Evolutionary conservation across 2,329 filamentous ascomycete genomes (phyloP).

Genomic region (Neocucurbitaria cava): DNA sequence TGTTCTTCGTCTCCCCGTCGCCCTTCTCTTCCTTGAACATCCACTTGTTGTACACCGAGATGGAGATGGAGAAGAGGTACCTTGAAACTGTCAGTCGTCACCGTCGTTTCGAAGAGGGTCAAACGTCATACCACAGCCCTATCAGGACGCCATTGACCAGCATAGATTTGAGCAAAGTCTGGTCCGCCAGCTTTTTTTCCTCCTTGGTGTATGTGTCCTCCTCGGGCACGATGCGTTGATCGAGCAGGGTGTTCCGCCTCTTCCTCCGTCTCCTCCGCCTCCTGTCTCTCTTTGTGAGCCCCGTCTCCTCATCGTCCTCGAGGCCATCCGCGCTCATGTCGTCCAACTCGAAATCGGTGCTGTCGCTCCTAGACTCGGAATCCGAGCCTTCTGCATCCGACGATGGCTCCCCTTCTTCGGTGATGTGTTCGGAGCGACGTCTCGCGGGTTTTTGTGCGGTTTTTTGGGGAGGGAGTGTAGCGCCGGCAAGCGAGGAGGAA

Average conservation of each 20-base stretch:
- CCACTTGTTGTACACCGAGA: slow-evolving; percentile 91
- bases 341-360: slow-evolving; percentile 64
- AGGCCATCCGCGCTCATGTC: slow-evolving; percentile 72
- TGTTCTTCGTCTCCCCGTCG: slow-evolving; percentile 51
- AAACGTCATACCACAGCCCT: slow-evolving; percentile 70
- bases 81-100: slow-evolving; percentile 35
- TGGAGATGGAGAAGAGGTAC: slow-evolving; percentile 87
- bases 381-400: slow-evolving; percentile 39
- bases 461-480: slow-evolving; percentile 27
- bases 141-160: slow-evolving; percentile 83
- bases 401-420: slow-evolving; percentile 42
- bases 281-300: slow-evolving; percentile 77
- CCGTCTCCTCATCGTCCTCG: slow-evolving; percentile 87
- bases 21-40: slow-evolving; percentile 77
- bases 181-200: slow-evolving; percentile 78
- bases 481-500: slow-evolving; percentile 44
- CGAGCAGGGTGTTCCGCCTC: slow-evolving; percentile 72
- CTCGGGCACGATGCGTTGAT: slow-evolving; percentile 69
- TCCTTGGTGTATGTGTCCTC: slow-evolving; percentile 66
- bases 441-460: slow-evolving; percentile 36
- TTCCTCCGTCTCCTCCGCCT: slow-evolving; percentile 71
- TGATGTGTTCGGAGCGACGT: slow-evolving; percentile 41
- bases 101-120: not conserved
- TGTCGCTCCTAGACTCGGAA: slow-evolving; percentile 45
- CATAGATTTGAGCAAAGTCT: slow-evolving; percentile 72